Evolutionary conservation across 78 protist genomes (phyloP).

Genomic region (Dictyostelium intermedium): DNA sequence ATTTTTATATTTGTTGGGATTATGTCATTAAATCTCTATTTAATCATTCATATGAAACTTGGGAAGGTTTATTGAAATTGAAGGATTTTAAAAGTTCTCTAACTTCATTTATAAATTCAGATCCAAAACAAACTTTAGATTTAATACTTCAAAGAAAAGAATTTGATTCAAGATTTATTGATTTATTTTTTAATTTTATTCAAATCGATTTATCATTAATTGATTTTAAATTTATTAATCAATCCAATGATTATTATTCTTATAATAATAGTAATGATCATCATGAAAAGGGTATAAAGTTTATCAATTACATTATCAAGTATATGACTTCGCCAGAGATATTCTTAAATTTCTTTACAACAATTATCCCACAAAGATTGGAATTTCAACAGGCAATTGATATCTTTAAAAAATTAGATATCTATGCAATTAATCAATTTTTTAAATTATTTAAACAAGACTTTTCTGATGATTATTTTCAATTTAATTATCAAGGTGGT

Average conservation of each 20-base stretch:
- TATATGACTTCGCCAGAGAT: not conserved
- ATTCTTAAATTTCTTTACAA: not conserved
- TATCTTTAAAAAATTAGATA: not conserved
- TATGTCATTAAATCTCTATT: not conserved
- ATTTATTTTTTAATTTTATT: not conserved
- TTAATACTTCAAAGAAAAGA: not conserved
- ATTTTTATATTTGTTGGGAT: slow-evolving; percentile 1
- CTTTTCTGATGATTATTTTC: not conserved
- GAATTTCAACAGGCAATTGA: not conserved
- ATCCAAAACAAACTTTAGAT: not conserved
- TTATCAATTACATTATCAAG: not conserved
- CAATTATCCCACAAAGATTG: not conserved
- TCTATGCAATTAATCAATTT: not conserved
- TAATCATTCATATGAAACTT: not conserved
- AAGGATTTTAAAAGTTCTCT: not conserved
- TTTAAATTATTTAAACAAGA: not conserved
- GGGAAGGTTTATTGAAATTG: not conserved
- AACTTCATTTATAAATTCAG: not conserved
- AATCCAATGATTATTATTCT: not conserved
- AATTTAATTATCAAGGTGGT: not conserved
- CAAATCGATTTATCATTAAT: slow-evolving; percentile 1
- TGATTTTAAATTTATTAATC: not conserved
- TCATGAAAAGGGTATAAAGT: not conserved
- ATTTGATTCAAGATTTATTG: not conserved
- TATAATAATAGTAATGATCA: not conserved